These are phyloP conservation scores for Kalanchoe fedtschenkoi DNA, from an alignment of 164 flowering plant species.

Conservation along the genomic window DNA sequence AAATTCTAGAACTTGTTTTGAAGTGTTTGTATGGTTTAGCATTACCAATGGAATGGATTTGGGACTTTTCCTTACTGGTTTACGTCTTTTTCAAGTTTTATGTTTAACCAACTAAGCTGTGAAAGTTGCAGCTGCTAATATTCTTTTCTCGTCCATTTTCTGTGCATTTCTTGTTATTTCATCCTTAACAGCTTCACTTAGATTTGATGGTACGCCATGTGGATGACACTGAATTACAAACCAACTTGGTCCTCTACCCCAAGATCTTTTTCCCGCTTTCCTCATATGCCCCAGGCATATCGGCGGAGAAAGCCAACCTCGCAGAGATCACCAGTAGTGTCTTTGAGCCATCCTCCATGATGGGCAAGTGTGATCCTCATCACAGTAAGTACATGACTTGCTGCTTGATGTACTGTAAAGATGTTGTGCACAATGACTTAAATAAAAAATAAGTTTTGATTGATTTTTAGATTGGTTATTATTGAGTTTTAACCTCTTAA, in stretches of 20 bases:
- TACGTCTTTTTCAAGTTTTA: too few species aligned
- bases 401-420: neutral
- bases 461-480: too few species aligned
- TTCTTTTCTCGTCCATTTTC: neutral
- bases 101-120: too few species aligned
- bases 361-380: neutral
- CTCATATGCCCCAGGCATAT: neutral
- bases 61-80: too few species aligned
- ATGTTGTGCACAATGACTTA: neutral
- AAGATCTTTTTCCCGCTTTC: neutral
- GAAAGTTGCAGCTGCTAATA: neutral
- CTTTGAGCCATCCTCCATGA: constrained; percentile 1
- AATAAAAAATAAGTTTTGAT: too few species aligned
- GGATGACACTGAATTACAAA: constrained; percentile 1
- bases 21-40: too few species aligned
- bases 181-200: neutral
- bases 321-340: neutral
- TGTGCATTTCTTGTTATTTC: neutral
- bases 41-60: too few species aligned
- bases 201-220: neutral
- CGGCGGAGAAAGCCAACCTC: neutral
- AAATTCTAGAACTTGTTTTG: too few species aligned
- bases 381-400: constrained; percentile 3
- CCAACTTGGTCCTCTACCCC: neutral
- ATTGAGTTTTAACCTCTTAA: too few species aligned